A percentile compares a stretch with the other conserved stretches of the same genome.
Evolutionary conservation across 2,329 filamentous ascomycete species (phyloP).

Genomic region (Aspergillus texensis): DNA sequence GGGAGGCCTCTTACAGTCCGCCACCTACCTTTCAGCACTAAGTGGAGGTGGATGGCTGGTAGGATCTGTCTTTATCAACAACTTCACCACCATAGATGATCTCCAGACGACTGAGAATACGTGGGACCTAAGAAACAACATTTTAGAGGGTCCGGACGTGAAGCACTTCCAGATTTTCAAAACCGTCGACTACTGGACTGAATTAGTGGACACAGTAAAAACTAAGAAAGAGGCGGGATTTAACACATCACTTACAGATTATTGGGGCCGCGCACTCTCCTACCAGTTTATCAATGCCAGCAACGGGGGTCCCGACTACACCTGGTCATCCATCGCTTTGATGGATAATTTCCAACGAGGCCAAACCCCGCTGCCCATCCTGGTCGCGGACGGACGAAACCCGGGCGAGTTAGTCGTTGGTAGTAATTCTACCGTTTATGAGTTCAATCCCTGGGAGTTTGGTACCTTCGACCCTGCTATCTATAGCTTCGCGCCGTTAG

Average conservation of each 20-base stretch:
- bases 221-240: conserved; percentile 65
- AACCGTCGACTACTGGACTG: conserved; percentile 60
- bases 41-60: conserved; percentile 86
- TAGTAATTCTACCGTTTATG: conserved; percentile 70
- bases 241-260: conserved; percentile 76
- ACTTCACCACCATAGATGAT: conserved; percentile 69
- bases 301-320: conserved; percentile 71
- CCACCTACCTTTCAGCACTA: conserved; percentile 80
- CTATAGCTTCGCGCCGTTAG: conserved; percentile 68
- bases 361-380: conserved; percentile 69
- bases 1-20: conserved; percentile 77
- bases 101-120: conserved; percentile 29
- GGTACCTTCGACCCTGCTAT: conserved; percentile 72
- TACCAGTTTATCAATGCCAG: conserved; percentile 78
- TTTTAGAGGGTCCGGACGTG: conserved; percentile 49
- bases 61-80: conserved; percentile 76
- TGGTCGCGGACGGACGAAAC: conserved; percentile 67
- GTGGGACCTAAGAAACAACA: conserved; percentile 41
- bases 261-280: conserved; percentile 57
- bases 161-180: conserved; percentile 45
- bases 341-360: conserved; percentile 61
- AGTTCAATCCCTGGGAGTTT: conserved; percentile 76
- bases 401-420: conserved; percentile 63
- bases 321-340: conserved; percentile 74
- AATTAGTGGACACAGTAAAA: background rate